Evolutionary conservation across 1,284 basidiomycete genomes (phyloP).

Genomic region (Cryptococcus sp.): DNA sequence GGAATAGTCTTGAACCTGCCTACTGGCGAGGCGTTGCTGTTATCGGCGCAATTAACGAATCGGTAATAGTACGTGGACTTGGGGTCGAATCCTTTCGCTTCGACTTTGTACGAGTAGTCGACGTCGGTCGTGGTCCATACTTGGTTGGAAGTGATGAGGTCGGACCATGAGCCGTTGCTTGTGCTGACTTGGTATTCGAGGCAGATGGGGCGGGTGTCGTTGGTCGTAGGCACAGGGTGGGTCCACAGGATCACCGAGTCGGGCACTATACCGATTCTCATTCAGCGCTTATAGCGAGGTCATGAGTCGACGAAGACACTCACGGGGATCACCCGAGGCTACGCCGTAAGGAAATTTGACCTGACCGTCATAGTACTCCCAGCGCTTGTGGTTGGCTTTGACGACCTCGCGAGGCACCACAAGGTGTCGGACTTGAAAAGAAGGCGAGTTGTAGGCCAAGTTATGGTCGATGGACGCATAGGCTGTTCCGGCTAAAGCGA

Average conservation of each 20-base stretch:
- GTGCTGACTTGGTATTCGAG: slow-evolving; percentile 12
- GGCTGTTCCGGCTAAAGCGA: background rate
- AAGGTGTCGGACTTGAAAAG: slow-evolving; percentile 11
- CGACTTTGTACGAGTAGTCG: slow-evolving; percentile 24
- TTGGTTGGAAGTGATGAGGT: slow-evolving; percentile 6
- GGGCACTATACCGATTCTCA: slow-evolving; percentile 54
- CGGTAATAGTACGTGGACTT: slow-evolving; percentile 26
- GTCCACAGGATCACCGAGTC: slow-evolving; percentile 49
- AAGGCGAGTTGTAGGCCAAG: slow-evolving; percentile 22
- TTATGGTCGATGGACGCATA: slow-evolving; percentile 16
- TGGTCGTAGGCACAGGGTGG: slow-evolving; percentile 22
- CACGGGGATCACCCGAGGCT: slow-evolving; percentile 26
- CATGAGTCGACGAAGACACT: background rate
- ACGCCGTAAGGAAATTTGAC: slow-evolving; percentile 24
- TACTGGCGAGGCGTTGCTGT: slow-evolving; percentile 15
- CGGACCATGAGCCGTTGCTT: slow-evolving; percentile 3
- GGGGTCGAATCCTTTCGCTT: slow-evolving; percentile 24
- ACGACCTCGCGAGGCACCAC: slow-evolving; percentile 2
- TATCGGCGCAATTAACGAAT: slow-evolving; percentile 26
- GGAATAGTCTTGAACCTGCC: slow-evolving; percentile 23
- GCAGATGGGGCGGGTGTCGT: slow-evolving; percentile 11
- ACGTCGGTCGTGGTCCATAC: slow-evolving; percentile 22
- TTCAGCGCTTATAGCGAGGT: slow-evolving; percentile 3
- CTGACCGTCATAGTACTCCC: slow-evolving; percentile 26
- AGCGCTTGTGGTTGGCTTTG: slow-evolving; percentile 16